Evolutionary conservation across 140 eudicot genomes (phyloP).

Genomic region (Cichorium intybus): DNA sequence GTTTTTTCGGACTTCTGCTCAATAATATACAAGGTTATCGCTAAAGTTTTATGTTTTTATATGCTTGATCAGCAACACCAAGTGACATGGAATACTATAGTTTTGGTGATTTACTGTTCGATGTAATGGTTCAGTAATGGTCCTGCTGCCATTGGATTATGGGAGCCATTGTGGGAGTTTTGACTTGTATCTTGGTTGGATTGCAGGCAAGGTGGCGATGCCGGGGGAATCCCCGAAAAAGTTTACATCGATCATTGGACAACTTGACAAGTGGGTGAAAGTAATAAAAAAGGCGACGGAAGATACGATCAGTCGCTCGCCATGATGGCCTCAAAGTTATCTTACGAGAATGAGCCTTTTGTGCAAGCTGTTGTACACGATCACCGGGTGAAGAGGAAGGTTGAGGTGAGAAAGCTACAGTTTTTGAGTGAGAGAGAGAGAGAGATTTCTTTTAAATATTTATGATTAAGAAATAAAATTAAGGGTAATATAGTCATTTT

Average conservation of each 20-base stretch:
- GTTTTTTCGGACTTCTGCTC: slow-evolving; percentile 33
- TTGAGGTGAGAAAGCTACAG: no score
- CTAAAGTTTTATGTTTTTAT: neutral
- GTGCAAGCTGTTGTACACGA: slow-evolving; percentile 41
- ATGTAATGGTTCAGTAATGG: no score
- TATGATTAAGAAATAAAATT: no score
- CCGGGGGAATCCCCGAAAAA: slow-evolving; percentile 41
- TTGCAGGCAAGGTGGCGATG: slow-evolving; percentile 55
- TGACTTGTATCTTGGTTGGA: slow-evolving; percentile 14
- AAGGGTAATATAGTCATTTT: no score
- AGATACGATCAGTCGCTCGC: slow-evolving; percentile 40
- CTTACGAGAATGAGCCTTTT: slow-evolving; percentile 56
- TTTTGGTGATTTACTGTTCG: neutral
- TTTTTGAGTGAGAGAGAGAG: no score
- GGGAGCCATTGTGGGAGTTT: neutral
- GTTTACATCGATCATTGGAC: slow-evolving; percentile 43
- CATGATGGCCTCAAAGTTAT: slow-evolving; percentile 69
- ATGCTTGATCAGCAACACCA: neutral
- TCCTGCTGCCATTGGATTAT: neutral
- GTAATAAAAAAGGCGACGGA: slow-evolving; percentile 24
- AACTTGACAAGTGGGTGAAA: slow-evolving; percentile 47
- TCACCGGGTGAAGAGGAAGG: no score
- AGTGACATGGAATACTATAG: neutral
- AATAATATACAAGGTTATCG: slow-evolving; percentile 38
- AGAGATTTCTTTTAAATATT: no score